phyloP scores from a whole-genome alignment of 345 rosid species.

The Combretum micranthum region DNA sequence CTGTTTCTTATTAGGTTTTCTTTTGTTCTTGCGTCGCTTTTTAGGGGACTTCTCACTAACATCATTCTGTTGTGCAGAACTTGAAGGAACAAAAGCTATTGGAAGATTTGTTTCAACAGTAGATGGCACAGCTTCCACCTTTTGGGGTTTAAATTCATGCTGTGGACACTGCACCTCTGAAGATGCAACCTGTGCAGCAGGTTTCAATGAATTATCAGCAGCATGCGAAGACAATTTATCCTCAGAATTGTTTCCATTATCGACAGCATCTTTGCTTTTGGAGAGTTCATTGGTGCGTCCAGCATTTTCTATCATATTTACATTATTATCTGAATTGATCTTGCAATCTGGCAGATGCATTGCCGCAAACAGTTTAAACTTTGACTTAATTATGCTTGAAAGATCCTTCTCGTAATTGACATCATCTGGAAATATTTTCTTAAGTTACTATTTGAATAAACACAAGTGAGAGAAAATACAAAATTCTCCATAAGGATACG shows the following conservation, averaged over 20 bases:
- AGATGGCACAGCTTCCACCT: not conserved
- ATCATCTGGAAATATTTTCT: constrained; percentile 10
- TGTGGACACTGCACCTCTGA: constrained; percentile 8
- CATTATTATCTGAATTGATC: not conserved
- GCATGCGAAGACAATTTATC: too few relatives aligned
- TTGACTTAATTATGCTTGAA: constrained; percentile 28
- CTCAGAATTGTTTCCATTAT: too few relatives aligned
- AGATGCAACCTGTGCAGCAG: constrained; percentile 6
- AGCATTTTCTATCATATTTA: not conserved
- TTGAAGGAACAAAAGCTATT: constrained; percentile 16
- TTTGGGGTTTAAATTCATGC: too few relatives aligned
- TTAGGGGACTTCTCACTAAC: not conserved
- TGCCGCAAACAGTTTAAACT: constrained; percentile 21
- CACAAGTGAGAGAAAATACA: not conserved
- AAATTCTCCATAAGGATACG: not conserved
- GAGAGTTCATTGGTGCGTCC: not conserved
- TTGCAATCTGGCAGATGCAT: constrained; percentile 15
- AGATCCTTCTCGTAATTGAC: constrained; percentile 12
- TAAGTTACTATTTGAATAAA: not conserved
- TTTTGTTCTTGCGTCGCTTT: constrained; percentile 13
- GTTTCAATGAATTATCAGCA: too few relatives aligned
- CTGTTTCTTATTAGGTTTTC: constrained; percentile 7
- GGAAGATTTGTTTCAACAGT: constrained; percentile 9
- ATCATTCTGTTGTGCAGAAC: not conserved
- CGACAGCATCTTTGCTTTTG: too few relatives aligned